Conservation (phyloP, 2,329 filamentous ascomycete species). For the Ophiobolus disseminans region DNA sequence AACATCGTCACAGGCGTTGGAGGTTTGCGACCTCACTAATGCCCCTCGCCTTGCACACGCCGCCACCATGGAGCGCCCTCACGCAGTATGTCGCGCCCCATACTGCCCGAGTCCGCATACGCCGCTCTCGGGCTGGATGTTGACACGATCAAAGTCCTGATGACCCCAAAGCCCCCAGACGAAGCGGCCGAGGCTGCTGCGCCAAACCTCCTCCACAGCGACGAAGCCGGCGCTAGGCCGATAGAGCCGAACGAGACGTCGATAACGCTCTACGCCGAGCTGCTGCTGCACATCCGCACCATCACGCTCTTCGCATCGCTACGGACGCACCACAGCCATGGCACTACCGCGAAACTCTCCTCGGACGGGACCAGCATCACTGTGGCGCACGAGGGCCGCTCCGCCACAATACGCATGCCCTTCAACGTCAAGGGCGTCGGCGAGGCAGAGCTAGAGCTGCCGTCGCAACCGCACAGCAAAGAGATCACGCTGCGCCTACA, state of each 20-base stretch:
- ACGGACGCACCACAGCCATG: slow-evolving; percentile 50
- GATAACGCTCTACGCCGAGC: slow-evolving; percentile 63
- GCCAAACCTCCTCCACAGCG: slow-evolving; percentile 41
- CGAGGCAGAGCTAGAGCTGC: slow-evolving; percentile 59
- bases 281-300: slow-evolving; percentile 66
- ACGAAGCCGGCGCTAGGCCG: slow-evolving; percentile 26
- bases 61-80: slow-evolving; percentile 34
- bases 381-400: slow-evolving; percentile 55
- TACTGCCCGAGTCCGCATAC: slow-evolving; percentile 47
- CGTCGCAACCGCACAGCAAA: slow-evolving; percentile 53
- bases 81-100: slow-evolving; percentile 41
- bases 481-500: slow-evolving; percentile 63
- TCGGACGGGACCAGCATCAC: slow-evolving; percentile 53
- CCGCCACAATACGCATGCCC: slow-evolving; percentile 56
- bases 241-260: slow-evolving; percentile 39
- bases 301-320: slow-evolving; percentile 64
- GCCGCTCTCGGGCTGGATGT: slow-evolving; percentile 42
- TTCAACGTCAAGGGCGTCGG: slow-evolving; percentile 52
- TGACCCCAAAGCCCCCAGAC: slow-evolving; percentile 36
- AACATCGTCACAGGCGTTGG: slow-evolving; percentile 3
- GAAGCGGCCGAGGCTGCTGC: slow-evolving; percentile 30
- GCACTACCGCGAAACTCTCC: slow-evolving; percentile 54
- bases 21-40: slow-evolving; percentile 3
- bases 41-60: slow-evolving; percentile 14
- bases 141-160: slow-evolving; percentile 41